These are phyloP conservation scores for Leccinum broughii DNA, from an alignment of 768 basidiomycete species.

Conservation along the genomic window DNA sequence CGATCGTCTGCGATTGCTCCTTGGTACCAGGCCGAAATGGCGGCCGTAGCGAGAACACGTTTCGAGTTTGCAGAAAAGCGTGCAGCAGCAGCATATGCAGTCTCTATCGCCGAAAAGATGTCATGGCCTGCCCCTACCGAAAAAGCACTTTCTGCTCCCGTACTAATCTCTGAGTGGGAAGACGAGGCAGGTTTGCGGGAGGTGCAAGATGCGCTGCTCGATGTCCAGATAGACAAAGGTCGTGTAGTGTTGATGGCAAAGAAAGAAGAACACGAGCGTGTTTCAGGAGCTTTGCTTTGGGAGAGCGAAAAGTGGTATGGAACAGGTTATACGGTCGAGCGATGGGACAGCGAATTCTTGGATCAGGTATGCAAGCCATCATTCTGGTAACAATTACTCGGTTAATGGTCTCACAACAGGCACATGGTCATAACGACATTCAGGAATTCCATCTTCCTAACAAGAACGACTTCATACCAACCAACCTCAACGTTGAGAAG, in stretches of 20 bases:
- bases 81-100: slow-evolving; percentile 76
- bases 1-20: slow-evolving; percentile 57
- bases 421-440: slow-evolving; percentile 61
- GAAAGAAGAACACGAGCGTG: slow-evolving; percentile 56
- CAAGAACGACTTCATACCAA: slow-evolving; percentile 90
- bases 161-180: slow-evolving; percentile 75
- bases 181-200: slow-evolving; percentile 47
- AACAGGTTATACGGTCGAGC: slow-evolving; percentile 80
- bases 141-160: slow-evolving; percentile 67
- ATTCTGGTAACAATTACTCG: not conserved
- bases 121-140: slow-evolving; percentile 81
- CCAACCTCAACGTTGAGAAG: slow-evolving; percentile 81
- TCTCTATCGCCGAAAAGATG: slow-evolving; percentile 73
- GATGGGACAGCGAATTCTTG: slow-evolving; percentile 63
- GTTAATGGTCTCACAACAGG: slow-evolving; percentile 41
- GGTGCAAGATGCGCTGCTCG: slow-evolving; percentile 61
- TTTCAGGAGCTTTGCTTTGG: slow-evolving; percentile 58
- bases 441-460: slow-evolving; percentile 74
- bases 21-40: slow-evolving; percentile 78
- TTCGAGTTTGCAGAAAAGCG: slow-evolving; percentile 90
- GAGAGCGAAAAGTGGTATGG: slow-evolving; percentile 89
- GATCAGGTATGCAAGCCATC: slow-evolving; percentile 40
- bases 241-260: slow-evolving; percentile 81
- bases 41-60: slow-evolving; percentile 64
- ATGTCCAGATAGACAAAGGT: slow-evolving; percentile 56